These are phyloP conservation scores for Aspergillus ruber DNA, from an alignment of 2,329 filamentous ascomycete species.

Conservation along the genomic window DNA sequence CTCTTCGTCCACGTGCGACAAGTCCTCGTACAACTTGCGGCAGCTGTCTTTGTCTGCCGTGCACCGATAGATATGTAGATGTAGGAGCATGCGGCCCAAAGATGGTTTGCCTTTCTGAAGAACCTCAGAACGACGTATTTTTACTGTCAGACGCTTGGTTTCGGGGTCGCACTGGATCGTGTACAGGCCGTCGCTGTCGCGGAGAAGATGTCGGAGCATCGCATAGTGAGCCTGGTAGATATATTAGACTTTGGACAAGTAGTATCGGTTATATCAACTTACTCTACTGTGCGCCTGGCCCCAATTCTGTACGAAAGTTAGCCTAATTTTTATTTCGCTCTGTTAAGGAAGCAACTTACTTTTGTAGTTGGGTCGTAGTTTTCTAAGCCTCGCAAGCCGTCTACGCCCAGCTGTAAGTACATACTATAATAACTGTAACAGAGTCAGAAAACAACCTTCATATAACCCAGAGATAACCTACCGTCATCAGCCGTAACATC, in stretches of 20 bases:
- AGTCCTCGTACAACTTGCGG: constrained; percentile 51
- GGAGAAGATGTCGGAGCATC: constrained; percentile 56
- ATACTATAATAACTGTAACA: constrained; percentile 35
- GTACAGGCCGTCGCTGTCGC: constrained; percentile 47
- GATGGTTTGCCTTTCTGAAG: constrained; percentile 48
- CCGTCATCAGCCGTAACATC: constrained; percentile 7
- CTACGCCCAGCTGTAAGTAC: constrained; percentile 39
- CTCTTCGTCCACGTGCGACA: constrained; percentile 50
- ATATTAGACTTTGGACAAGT: not conserved
- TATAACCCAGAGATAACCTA: too few relatives aligned
- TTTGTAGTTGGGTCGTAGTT: constrained; percentile 34
- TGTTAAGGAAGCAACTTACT: too few relatives aligned
- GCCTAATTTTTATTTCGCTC: too few relatives aligned
- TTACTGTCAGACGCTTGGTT: constrained; percentile 15
- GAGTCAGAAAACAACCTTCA: too few relatives aligned
- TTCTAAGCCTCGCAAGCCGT: constrained; percentile 34
- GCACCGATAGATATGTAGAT: constrained; percentile 57
- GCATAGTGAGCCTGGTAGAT: constrained; percentile 50
- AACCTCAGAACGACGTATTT: not conserved
- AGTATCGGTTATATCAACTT: not conserved
- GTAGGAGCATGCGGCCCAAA: constrained; percentile 53
- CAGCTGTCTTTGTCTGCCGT: constrained; percentile 53
- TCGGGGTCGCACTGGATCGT: constrained; percentile 43
- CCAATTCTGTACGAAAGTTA: constrained; percentile 7
- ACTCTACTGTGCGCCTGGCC: constrained; percentile 13